Evolutionary conservation across 805 yeast genomes (phyloP).

Genomic region (Saccharomycopsis fermentans): DNA sequence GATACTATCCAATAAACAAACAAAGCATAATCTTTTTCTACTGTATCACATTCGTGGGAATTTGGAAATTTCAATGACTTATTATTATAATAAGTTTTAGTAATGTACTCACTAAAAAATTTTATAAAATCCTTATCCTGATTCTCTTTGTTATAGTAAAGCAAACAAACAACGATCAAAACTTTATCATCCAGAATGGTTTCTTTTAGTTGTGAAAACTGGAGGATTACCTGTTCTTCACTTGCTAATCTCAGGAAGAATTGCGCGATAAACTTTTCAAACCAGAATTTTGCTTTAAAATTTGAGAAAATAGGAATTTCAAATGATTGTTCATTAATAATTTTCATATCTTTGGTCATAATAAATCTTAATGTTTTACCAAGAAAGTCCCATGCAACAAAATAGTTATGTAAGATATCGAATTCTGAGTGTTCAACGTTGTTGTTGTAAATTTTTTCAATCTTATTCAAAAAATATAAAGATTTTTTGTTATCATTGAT

Average conservation of each 20-base stretch:
- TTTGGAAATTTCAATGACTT: conserved; percentile 8
- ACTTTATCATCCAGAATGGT: not conserved
- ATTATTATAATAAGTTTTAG: not conserved
- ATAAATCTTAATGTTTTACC: not conserved
- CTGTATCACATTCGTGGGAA: not conserved
- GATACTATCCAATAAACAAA: conserved; percentile 2
- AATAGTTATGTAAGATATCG: not conserved
- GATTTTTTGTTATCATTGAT: not conserved
- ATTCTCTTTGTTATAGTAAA: conserved; percentile 6
- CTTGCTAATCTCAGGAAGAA: conserved; percentile 1
- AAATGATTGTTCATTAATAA: not conserved
- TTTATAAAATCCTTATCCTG: conserved; percentile 1
- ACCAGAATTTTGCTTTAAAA: conserved; percentile 13
- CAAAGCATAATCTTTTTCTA: not conserved
- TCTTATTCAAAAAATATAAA: not conserved
- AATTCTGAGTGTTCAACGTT: not conserved
- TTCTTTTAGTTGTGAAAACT: not conserved
- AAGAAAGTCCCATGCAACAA: not conserved
- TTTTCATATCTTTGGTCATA: not conserved
- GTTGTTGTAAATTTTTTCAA: conserved; percentile 1
- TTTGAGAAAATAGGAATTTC: conserved; percentile 11
- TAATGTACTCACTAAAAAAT: not conserved
- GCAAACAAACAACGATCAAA: conserved; percentile 2
- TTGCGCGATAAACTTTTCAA: conserved; percentile 4
- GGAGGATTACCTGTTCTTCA: not conserved